A percentile compares a stretch with the other conserved stretches of the same genome.
Conservation (phyloP, 257 asterid species). For the Solanum chiquidenum region DNA sequence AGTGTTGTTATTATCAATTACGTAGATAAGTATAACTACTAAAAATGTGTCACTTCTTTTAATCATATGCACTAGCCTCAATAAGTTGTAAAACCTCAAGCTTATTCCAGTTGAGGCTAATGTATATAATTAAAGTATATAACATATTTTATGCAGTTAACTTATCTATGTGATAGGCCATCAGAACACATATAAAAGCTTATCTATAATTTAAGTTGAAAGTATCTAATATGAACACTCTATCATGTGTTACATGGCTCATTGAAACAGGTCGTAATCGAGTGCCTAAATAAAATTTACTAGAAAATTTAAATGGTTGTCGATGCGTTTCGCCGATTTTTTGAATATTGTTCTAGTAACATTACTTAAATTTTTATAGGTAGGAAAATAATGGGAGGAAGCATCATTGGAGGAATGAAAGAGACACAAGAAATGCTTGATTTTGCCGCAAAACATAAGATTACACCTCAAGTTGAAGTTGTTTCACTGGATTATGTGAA, state of each 20-base stretch:
- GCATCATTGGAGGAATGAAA: constrained; percentile 25
- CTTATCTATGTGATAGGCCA: background rate
- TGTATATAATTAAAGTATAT: background rate
- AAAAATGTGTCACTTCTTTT: background rate
- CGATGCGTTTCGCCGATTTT: background rate
- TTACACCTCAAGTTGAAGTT: background rate
- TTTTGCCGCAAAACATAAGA: constrained; percentile 23
- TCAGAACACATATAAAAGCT: background rate
- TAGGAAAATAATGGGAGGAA: constrained; percentile 20
- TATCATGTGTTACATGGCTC: background rate
- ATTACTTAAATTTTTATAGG: background rate
- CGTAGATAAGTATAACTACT: background rate
- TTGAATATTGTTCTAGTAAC: background rate
- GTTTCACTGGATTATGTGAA: constrained; percentile 2
- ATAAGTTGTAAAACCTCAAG: background rate
- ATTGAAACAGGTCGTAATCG: background rate
- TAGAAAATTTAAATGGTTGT: background rate
- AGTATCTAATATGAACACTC: background rate
- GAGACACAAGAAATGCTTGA: constrained; percentile 40
- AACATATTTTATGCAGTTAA: background rate
- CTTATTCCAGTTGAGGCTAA: background rate
- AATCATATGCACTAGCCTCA: background rate
- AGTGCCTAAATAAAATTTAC: background rate
- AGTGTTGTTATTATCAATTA: background rate
- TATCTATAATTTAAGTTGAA: background rate